phyloP scores from a whole-genome alignment of 495 filamentous ascomycete genomes.

The Neurospora sp. region DNA sequence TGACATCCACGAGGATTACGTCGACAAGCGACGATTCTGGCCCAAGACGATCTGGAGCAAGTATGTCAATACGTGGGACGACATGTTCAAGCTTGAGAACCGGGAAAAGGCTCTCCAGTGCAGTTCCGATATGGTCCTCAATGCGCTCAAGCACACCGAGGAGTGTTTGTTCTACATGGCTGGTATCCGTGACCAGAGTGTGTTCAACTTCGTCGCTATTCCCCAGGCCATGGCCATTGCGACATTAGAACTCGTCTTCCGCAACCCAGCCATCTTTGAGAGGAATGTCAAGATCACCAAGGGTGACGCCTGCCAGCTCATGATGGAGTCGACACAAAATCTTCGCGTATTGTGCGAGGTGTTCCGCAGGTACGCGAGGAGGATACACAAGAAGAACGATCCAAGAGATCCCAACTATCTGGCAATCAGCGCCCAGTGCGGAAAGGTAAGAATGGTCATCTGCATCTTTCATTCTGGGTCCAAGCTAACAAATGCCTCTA shows the following conservation, averaged over 20 bases:
- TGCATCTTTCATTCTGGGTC: neutral
- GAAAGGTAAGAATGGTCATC: constrained; percentile 50
- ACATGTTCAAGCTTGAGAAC: constrained; percentile 77
- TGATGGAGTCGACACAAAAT: constrained; percentile 89
- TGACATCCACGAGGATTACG: constrained; percentile 80
- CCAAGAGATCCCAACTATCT: constrained; percentile 90
- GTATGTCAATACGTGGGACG: constrained; percentile 78
- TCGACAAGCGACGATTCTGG: constrained; percentile 84
- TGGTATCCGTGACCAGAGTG: constrained; percentile 87
- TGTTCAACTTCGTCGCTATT: constrained; percentile 99
- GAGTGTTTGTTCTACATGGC: constrained; percentile 97
- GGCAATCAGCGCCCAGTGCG: constrained; percentile 84
- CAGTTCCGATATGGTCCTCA: constrained; percentile 89
- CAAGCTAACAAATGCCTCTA: constrained; percentile 1
- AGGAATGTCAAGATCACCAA: constrained; percentile 93
- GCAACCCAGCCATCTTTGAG: constrained; percentile 80
- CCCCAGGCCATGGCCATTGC: constrained; percentile 99
- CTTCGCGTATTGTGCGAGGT: constrained; percentile 65
- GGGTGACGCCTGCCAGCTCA: constrained; percentile 81
- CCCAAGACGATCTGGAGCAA: constrained; percentile 94
- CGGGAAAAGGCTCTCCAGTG: constrained; percentile 73
- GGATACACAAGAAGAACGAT: constrained; percentile 90
- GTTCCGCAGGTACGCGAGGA: constrained; percentile 64
- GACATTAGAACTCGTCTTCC: constrained; percentile 82
- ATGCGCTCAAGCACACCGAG: constrained; percentile 76